Percentiles rank a stretch among this genome's conserved stretches.
These are phyloP conservation scores for Bjerkandera adusta DNA, from an alignment of 1,284 basidiomycete genomes.

Conservation along the genomic window DNA sequence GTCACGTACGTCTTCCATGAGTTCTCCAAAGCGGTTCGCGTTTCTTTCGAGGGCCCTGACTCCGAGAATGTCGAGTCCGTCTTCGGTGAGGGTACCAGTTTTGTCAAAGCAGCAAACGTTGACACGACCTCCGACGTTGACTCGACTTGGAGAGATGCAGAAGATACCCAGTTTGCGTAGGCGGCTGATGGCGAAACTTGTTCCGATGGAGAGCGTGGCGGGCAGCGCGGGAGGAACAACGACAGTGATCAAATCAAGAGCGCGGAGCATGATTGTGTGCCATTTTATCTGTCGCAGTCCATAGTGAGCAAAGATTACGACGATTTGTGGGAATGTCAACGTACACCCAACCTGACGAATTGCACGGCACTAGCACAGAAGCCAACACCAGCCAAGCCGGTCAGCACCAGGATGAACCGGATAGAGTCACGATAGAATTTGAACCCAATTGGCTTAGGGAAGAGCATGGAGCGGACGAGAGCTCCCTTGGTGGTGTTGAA, in stretches of 20 bases:
- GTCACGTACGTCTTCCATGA: constrained; percentile 86
- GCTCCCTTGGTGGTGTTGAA: constrained; percentile 99
- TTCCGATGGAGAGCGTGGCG: constrained; percentile 96
- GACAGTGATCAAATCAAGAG: constrained; percentile 96
- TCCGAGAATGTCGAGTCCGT: constrained; percentile 96
- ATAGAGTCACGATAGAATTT: constrained; percentile 98
- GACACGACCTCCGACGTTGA: constrained; percentile 96
- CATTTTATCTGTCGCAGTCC: constrained; percentile 66
- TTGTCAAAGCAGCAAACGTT: constrained; percentile 99
- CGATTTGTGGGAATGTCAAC: neutral
- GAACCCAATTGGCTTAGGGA: constrained; percentile 97
- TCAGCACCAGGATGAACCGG: constrained; percentile 92
- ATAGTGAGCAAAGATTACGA: constrained; percentile 8
- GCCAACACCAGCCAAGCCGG: constrained; percentile 84
- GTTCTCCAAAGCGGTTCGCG: constrained; percentile 83
- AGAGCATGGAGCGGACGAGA: constrained; percentile 95
- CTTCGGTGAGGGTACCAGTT: constrained; percentile 97
- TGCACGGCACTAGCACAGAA: constrained; percentile 89
- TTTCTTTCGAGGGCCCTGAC: constrained; percentile 81
- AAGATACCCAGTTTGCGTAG: constrained; percentile 90
- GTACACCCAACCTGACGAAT: constrained; percentile 88
- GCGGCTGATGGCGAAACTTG: constrained; percentile 91
- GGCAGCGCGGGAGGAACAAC: constrained; percentile 98
- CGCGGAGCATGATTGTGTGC: constrained; percentile 91
- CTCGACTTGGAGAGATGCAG: constrained; percentile 95